These are phyloP conservation scores for Plasmodium fragile DNA, from an alignment of 169 alveolate species.

Conservation along the genomic window DNA sequence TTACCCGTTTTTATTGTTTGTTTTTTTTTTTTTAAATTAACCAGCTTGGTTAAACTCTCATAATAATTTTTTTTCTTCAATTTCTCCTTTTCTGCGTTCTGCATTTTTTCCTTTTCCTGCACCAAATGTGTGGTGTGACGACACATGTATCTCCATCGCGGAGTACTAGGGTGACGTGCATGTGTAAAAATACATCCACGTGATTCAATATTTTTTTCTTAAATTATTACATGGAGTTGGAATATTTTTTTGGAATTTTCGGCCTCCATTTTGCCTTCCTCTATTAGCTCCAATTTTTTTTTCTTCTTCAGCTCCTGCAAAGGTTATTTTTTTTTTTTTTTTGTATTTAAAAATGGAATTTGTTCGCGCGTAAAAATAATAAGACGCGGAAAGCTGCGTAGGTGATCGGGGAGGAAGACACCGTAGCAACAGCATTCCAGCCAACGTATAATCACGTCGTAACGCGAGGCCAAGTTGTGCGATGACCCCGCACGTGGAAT, in stretches of 20 bases:
- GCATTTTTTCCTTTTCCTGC: constrained; percentile 63
- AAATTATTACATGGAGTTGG: constrained; percentile 31
- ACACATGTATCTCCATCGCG: not conserved
- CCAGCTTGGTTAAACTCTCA: constrained; percentile 61
- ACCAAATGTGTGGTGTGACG: not conserved
- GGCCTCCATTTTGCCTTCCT: constrained; percentile 39
- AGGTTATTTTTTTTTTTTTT: not conserved
- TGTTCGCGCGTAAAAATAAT: not conserved
- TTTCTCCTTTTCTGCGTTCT: constrained; percentile 42
- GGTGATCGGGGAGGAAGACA: not conserved
- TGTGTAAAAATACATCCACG: not conserved
- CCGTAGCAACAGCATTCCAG: not conserved
- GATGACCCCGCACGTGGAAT: not conserved
- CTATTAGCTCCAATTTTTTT: constrained; percentile 30
- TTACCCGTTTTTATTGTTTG: constrained; percentile 27
- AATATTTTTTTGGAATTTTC: constrained; percentile 33
- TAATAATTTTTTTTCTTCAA: constrained; percentile 57
- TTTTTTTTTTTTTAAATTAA: constrained; percentile 48
- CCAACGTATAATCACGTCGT: not conserved
- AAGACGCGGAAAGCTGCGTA: not conserved
- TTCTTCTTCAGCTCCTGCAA: constrained; percentile 41
- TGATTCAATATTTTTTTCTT: not conserved
- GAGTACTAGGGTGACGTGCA: not conserved
- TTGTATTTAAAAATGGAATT: not conserved
- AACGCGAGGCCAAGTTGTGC: not conserved